A percentile compares a stretch with the other conserved stretches of the same genome.
phyloP scores from a whole-genome alignment of 139 green algal genomes.

The Picochlorum costavermella region DNA sequence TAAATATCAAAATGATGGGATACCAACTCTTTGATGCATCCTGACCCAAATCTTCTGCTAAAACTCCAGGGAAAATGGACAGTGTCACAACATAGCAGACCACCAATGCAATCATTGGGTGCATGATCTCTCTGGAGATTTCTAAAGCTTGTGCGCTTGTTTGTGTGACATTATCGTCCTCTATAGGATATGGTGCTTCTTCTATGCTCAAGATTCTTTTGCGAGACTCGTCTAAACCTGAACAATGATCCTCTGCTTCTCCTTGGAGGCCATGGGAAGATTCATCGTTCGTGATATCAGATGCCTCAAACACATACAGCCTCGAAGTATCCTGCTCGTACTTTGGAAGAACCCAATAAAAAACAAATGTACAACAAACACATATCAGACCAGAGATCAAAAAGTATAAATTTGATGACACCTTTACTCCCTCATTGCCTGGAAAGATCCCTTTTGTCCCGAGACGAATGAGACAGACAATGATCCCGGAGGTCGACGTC shows the following conservation, averaged over 20 bases:
- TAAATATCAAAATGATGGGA: slow-evolving; percentile 63
- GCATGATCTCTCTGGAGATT: not conserved
- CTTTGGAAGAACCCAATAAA: slow-evolving; percentile 10
- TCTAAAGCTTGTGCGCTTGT: not conserved
- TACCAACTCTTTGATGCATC: slow-evolving; percentile 71
- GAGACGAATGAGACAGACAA: slow-evolving; percentile 57
- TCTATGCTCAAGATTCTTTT: too few relatives aligned
- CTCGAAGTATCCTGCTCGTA: not conserved
- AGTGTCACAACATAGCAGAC: slow-evolving; percentile 59
- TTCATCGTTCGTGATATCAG: not conserved
- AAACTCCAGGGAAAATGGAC: slow-evolving; percentile 81
- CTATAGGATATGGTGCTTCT: too few relatives aligned
- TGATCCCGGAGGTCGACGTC: slow-evolving; percentile 59
- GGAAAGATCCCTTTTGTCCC: slow-evolving; percentile 56
- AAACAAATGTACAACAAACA: slow-evolving; percentile 33
- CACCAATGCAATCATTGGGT: not conserved
- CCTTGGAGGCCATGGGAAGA: too few relatives aligned
- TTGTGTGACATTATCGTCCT: too few relatives aligned
- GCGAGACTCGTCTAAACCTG: too few relatives aligned
- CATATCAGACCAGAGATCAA: slow-evolving; percentile 25
- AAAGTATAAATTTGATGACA: slow-evolving; percentile 54
- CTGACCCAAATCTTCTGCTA: slow-evolving; percentile 73
- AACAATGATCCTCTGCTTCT: too few relatives aligned
- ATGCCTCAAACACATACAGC: not conserved
- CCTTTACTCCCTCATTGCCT: slow-evolving; percentile 31